phyloP scores from a whole-genome alignment of 75 land plant genomes.

The Cupressus sempervirens region DNA sequence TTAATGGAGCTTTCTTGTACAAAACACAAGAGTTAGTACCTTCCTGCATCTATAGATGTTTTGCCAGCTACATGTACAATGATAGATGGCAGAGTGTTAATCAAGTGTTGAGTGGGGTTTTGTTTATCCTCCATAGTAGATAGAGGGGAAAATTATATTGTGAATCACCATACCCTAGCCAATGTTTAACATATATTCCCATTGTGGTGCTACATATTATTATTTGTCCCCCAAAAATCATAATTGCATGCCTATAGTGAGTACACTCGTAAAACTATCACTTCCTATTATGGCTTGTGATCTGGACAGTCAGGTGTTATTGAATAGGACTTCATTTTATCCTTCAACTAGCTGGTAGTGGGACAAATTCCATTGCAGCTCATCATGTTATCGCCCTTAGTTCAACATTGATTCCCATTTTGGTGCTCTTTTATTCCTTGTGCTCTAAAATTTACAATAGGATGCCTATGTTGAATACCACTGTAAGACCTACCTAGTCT shows the following conservation, averaged over 20 bases:
- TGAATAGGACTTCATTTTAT: too few relatives aligned
- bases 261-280: neutral
- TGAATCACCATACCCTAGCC: neutral
- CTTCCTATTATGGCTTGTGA: neutral
- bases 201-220: neutral
- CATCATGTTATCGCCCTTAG: neutral
- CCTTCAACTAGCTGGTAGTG: too few relatives aligned
- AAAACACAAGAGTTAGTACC: neutral
- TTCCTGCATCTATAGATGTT: neutral
- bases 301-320: neutral
- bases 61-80: too few relatives aligned
- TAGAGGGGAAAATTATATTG: neutral
- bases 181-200: neutral
- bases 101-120: neutral
- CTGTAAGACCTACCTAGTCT: neutral
- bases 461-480: neutral
- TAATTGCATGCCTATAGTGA: neutral
- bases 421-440: neutral
- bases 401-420: neutral
- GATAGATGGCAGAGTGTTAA: neutral
- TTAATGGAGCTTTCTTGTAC: neutral
- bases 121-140: neutral
- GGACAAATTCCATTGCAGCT: too few relatives aligned
- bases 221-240: neutral
- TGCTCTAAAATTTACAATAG: neutral